phyloP scores from a whole-genome alignment of 106 monocot species.

The Cymbidium sinense region DNA sequence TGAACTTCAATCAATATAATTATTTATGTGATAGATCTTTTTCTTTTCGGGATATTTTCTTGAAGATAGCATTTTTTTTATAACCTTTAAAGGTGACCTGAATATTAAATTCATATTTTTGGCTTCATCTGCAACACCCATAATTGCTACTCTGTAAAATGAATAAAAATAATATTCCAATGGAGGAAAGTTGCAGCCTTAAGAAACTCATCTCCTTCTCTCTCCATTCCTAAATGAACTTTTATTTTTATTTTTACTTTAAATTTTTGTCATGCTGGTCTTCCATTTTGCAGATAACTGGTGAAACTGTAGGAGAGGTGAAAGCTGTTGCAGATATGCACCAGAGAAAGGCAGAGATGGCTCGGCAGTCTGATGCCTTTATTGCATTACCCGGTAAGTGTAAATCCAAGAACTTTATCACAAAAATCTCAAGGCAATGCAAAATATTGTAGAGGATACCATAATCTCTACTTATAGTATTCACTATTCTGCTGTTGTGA shows the following conservation, averaged over 20 bases:
- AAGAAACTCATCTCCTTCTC: neutral
- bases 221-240: neutral
- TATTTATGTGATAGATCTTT: too few species aligned
- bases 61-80: too few species aligned
- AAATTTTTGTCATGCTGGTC: neutral
- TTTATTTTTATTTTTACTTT: neutral
- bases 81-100: neutral
- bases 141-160: slow-evolving; percentile 11
- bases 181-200: slow-evolving; percentile 3
- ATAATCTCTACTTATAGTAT: slow-evolving; percentile 11
- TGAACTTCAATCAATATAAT: too few species aligned
- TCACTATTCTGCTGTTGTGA: neutral
- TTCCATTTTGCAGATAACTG: slow-evolving; percentile 54
- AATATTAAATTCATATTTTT: neutral
- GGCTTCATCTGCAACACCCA: slow-evolving; percentile 7
- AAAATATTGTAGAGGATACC: neutral
- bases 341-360: slow-evolving; percentile 83
- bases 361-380: slow-evolving; percentile 67
- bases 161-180: neutral
- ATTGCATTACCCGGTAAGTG: slow-evolving; percentile 70
- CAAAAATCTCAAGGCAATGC: slow-evolving; percentile 17
- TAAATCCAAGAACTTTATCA: slow-evolving; percentile 6
- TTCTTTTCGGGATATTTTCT: too few species aligned
- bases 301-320: slow-evolving; percentile 71
- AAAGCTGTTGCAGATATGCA: slow-evolving; percentile 82